Base-by-base conservation (phyloP, 2,329 filamentous ascomycete genomes). In the Nemania sp. region DNA sequence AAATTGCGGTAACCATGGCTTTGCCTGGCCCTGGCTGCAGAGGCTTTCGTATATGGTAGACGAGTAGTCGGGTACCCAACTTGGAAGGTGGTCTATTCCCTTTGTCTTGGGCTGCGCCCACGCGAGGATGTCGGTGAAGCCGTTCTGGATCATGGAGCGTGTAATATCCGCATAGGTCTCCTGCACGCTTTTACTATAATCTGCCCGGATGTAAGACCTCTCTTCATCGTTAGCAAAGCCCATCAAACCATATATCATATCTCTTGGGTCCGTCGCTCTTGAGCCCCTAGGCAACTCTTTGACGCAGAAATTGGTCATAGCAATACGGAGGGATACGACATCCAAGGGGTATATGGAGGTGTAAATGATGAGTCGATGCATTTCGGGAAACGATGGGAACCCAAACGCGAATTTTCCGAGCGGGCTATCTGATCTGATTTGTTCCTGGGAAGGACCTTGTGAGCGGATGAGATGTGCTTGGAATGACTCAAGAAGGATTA, bases 221-320 rank as follows among this genome's bases (percentile, higher is more conserved):
- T 70, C 68, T 27, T 26, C 29, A 7, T 29, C 32, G 45, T 67
- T 68, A 1, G 64, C 65, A 32, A 70, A 70, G 10, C 68, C 68
- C 3, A 70, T 29, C 8, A 70, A 38, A 8, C 61, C 68, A 32
- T 49, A 70, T 13, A 70, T 56, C 68, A 70, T 70, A 22, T 70
- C 68, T 45, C 61, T 47, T 4, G 61, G 56, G 26, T 70, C 61
- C 13, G 64, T 70, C 24, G 64, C 55, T 27, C 41, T 62, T 27
- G 65, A 67, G 24, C 68, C 68, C 2, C 61, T 27, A 7, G 68
- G 68, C 15, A 70, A 20, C 20, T 70, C 68, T 38, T 68, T 70
- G 20, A 70, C 53, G 24, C 62, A 70, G 52, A 70, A 70, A 45
- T 68, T 68, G 5, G 68, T 70, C 65, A 70, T 68, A 11, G 68